Evolutionary conservation across 768 basidiomycete species (phyloP).

Genomic region (Lentinula sp.): DNA sequence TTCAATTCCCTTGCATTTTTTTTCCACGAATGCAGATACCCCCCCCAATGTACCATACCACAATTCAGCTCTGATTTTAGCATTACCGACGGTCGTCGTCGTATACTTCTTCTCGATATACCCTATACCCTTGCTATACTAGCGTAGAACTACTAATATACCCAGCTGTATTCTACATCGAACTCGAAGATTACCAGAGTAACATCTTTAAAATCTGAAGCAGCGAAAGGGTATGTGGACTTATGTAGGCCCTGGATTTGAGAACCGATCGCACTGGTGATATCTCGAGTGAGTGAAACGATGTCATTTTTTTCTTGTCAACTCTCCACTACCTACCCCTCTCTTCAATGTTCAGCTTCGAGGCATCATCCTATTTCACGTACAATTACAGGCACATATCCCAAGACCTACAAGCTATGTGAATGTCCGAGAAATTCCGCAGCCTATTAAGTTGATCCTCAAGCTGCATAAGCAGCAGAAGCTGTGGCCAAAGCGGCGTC

Average conservation of each 20-base stretch:
- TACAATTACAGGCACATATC: neutral
- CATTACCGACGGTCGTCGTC: neutral
- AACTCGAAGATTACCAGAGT: too few species aligned
- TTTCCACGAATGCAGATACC: neutral
- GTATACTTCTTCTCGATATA: neutral
- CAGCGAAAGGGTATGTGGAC: too few species aligned
- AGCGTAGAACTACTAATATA: too few species aligned
- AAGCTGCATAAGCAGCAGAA: constrained; percentile 16
- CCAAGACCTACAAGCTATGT: too few species aligned
- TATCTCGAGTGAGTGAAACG: too few species aligned
- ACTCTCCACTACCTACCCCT: neutral
- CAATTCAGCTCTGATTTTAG: neutral
- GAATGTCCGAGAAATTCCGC: too few species aligned
- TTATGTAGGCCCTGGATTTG: too few species aligned
- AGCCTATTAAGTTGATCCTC: neutral
- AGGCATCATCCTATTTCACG: too few species aligned
- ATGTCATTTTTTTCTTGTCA: too few species aligned
- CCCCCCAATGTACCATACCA: neutral
- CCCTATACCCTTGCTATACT: neutral
- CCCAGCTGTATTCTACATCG: too few species aligned
- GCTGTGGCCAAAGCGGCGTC: constrained; percentile 20
- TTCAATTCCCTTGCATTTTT: neutral
- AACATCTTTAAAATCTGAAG: too few species aligned
- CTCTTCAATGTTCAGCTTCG: neutral
- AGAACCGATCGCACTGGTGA: too few species aligned